These are phyloP conservation scores for Lipomyces kockii DNA, from an alignment of 805 yeast genomes.

Conservation along the genomic window DNA sequence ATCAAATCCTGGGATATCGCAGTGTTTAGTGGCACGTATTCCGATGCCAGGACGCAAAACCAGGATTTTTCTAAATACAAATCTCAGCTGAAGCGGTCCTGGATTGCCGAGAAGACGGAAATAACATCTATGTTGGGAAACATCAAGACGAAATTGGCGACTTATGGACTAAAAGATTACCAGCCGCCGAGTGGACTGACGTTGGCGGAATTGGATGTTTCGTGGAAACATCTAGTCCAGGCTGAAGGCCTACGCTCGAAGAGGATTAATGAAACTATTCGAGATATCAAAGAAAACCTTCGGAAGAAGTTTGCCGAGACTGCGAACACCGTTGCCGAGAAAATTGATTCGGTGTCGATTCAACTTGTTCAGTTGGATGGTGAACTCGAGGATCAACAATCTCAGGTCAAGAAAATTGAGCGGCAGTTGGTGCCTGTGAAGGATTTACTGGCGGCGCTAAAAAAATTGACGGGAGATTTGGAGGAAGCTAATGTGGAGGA, in stretches of 20 bases:
- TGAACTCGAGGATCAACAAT: constrained; percentile 48
- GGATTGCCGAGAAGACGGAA: constrained; percentile 49
- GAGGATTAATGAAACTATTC: constrained; percentile 43
- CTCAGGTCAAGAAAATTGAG: constrained; percentile 45
- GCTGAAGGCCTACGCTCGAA: constrained; percentile 46
- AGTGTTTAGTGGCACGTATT: constrained; percentile 39
- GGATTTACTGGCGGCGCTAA: constrained; percentile 41
- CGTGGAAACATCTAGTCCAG: constrained; percentile 44
- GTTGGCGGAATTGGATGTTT: constrained; percentile 42
- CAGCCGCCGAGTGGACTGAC: constrained; percentile 45
- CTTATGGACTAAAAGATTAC: constrained; percentile 46
- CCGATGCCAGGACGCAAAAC: constrained; percentile 42
- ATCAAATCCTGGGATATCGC: constrained; percentile 42
- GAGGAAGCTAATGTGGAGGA: constrained; percentile 48
- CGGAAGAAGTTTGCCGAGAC: constrained; percentile 44
- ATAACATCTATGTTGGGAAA: constrained; percentile 46
- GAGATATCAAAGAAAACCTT: constrained; percentile 45
- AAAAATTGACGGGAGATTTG: constrained; percentile 41
- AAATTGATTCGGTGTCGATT: constrained; percentile 41
- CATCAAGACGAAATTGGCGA: constrained; percentile 47
- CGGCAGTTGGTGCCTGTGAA: constrained; percentile 48
- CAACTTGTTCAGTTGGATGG: constrained; percentile 42
- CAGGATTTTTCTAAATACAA: constrained; percentile 42
- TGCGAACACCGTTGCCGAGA: constrained; percentile 44
- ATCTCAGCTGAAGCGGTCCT: constrained; percentile 44